Evolutionary conservation across 148 eudicot genomes (phyloP).

Genomic region (Limonium bicolor): DNA sequence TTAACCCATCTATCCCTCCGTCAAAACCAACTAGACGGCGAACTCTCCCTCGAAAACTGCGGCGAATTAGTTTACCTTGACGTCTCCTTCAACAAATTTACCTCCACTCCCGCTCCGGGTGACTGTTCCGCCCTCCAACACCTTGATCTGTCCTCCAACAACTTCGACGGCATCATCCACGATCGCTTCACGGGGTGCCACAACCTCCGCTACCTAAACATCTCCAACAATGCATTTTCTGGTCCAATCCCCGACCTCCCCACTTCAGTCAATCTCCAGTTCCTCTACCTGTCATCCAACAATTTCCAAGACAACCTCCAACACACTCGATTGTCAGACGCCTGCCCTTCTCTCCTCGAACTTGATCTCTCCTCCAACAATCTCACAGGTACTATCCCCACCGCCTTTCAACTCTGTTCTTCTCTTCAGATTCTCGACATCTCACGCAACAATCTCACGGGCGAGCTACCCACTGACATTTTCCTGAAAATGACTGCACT

Average conservation of each 20-base stretch:
- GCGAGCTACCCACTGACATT: conserved; percentile 53
- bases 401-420: conserved; percentile 43
- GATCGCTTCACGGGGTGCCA: conserved; percentile 20
- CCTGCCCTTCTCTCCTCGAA: conserved; percentile 36
- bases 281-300: conserved; percentile 1
- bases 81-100: conserved; percentile 52
- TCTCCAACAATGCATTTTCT: conserved; percentile 1
- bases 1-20: conserved; percentile 29
- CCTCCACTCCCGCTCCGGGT: conserved; percentile 25
- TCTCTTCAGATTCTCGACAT: conserved; percentile 32
- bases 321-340: conserved; percentile 15
- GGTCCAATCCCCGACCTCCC: conserved; percentile 7
- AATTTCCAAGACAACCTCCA: conserved; percentile 8
- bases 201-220: conserved; percentile 33
- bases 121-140: conserved; percentile 26
- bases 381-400: conserved; percentile 55
- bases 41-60: conserved; percentile 27
- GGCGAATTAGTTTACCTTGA: conserved; percentile 33
- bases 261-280: not conserved
- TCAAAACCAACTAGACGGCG: conserved; percentile 43
- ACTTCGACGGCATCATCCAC: conserved; percentile 27
- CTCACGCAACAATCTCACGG: conserved; percentile 63
- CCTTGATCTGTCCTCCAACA: conserved; percentile 65
- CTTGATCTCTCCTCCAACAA: conserved; percentile 57
- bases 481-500: conserved; percentile 36